Percentiles rank a stretch among this genome's conserved stretches.
These are phyloP conservation scores for Pseudoneurospora amorphoporcata DNA, from an alignment of 495 filamentous ascomycete species.

Conservation along the genomic window DNA sequence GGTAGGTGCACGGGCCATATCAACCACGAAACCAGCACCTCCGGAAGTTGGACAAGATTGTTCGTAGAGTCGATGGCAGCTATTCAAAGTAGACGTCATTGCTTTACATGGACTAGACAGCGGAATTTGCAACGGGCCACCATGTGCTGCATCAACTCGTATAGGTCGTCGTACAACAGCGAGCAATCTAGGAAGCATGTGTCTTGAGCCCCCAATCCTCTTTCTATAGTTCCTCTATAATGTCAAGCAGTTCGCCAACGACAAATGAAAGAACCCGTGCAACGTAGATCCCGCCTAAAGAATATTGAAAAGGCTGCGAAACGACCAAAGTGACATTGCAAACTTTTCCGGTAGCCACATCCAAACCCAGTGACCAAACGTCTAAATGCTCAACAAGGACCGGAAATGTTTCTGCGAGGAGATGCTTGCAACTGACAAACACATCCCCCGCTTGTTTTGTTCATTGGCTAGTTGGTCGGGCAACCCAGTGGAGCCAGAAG, in stretches of 20 bases:
- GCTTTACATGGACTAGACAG: neutral
- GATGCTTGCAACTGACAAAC: neutral
- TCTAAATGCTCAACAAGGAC: neutral
- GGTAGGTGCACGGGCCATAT: neutral
- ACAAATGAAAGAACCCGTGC: neutral
- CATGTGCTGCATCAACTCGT: neutral
- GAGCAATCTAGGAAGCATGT: neutral
- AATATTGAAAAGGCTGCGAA: neutral
- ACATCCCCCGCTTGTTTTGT: neutral
- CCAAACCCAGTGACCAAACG: neutral
- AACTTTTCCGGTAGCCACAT: neutral
- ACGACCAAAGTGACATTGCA: neutral
- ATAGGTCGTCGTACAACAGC: neutral
- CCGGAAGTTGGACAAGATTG: neutral
- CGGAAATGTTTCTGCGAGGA: neutral
- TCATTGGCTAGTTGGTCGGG: neutral
- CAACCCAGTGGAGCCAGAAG: neutral
- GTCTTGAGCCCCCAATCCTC: neutral
- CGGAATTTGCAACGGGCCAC: neutral
- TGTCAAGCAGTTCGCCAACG: neutral
- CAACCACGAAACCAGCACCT: neutral
- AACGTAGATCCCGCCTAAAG: neutral
- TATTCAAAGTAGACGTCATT: neutral
- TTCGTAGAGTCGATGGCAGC: neutral
- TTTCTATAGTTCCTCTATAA: neutral